These are phyloP conservation scores for Haplosporangium gracile DNA, from an alignment of 192 early-diverging fungal species.

Conservation along the genomic window DNA sequence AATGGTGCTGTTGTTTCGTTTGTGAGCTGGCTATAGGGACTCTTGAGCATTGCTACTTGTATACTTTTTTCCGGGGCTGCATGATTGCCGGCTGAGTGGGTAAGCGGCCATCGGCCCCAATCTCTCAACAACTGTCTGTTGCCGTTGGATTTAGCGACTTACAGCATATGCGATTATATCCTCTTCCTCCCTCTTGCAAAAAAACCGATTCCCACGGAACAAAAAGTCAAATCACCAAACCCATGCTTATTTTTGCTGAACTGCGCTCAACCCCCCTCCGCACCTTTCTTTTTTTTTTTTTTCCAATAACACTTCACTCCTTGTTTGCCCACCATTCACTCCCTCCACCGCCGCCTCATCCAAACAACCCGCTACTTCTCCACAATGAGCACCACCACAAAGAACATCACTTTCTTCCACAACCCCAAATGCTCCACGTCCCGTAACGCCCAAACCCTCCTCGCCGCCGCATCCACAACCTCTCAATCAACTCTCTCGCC, in stretches of 20 bases:
- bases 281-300: neutral
- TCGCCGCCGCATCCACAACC: conserved; percentile 6
- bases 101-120: too few relatives aligned
- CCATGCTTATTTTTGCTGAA: neutral
- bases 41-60: too few relatives aligned
- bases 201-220: too few relatives aligned
- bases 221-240: neutral
- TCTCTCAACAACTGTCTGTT: too few relatives aligned
- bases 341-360: neutral
- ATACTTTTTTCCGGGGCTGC: too few relatives aligned
- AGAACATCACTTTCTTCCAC: conserved; percentile 47
- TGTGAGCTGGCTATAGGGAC: too few relatives aligned
- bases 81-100: too few relatives aligned
- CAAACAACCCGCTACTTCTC: neutral
- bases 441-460: conserved; percentile 26
- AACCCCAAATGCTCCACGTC: conserved; percentile 45
- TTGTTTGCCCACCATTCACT: neutral
- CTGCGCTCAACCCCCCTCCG: neutral
- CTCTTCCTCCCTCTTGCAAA: too few relatives aligned
- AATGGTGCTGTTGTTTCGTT: too few relatives aligned
- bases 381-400: neutral
- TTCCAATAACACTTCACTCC: neutral
- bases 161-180: too few relatives aligned
- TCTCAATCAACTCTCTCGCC: neutral
- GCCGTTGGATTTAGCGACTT: too few relatives aligned